A percentile compares a stretch with the other conserved stretches of the same genome.
Evolutionary conservation across 2,329 filamentous ascomycete genomes (phyloP).

Genomic region (Stromatinia cepivora): DNA sequence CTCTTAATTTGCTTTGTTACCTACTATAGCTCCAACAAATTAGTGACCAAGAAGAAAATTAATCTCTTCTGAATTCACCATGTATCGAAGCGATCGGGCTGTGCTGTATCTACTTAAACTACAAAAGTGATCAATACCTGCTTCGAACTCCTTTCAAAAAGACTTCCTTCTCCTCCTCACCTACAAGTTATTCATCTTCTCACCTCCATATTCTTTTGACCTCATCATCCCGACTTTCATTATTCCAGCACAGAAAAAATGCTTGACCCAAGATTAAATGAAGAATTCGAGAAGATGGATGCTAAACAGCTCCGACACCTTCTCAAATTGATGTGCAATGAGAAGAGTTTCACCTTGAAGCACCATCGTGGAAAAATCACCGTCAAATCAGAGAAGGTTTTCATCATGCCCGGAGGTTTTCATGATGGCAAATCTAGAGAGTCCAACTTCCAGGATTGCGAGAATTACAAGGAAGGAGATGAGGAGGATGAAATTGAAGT

Average conservation of each 20-base stretch:
- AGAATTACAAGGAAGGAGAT: neutral
- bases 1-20: too few relatives aligned
- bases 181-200: neutral
- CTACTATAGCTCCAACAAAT: neutral
- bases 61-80: neutral
- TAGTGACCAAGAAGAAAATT: too few relatives aligned
- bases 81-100: neutral
- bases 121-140: too few relatives aligned
- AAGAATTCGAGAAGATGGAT: constrained; percentile 9
- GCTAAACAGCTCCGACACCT: neutral
- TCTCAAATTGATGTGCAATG: neutral
- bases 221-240: too few relatives aligned
- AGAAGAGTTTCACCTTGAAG: neutral
- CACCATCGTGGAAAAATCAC: neutral
- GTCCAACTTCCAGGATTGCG: neutral
- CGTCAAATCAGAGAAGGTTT: neutral
- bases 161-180: neutral
- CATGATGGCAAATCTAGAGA: neutral
- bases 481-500: neutral
- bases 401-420: neutral
- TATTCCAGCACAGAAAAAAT: neutral
- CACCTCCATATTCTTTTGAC: neutral
- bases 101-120: neutral
- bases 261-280: neutral
- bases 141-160: neutral